Evolutionary conservation across 148 eudicot genomes (phyloP).

Genomic region (Silene latifolia): DNA sequence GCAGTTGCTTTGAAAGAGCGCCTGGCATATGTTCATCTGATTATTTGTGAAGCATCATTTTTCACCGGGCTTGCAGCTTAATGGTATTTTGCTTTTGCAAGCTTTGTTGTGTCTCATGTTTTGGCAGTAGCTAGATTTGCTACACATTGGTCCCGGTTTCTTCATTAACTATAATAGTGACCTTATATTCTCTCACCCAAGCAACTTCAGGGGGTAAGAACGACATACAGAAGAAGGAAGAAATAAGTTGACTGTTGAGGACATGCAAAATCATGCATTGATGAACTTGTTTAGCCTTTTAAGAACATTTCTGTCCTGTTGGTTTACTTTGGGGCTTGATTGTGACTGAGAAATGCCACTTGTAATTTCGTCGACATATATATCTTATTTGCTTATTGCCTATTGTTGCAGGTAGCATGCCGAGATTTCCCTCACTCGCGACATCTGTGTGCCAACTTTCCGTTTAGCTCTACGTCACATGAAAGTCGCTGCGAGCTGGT

Average conservation of each 20-base stretch:
- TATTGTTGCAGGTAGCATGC: slow-evolving; percentile 74
- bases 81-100: slow-evolving; percentile 9
- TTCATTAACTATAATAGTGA: neutral
- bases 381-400: slow-evolving; percentile 8
- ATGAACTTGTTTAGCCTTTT: neutral
- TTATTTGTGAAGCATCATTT: slow-evolving; percentile 13
- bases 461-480: slow-evolving; percentile 62
- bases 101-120: neutral
- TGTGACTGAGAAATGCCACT: neutral
- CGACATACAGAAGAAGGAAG: neutral
- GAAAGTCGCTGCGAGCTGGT: slow-evolving; percentile 60
- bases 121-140: neutral
- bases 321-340: neutral
- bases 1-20: slow-evolving; percentile 34
- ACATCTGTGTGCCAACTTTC: slow-evolving; percentile 79
- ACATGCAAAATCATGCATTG: neutral
- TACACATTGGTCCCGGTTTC: neutral
- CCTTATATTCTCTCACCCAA: neutral
- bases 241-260: neutral
- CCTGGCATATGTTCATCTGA: slow-evolving; percentile 24
- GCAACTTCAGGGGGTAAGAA: neutral
- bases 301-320: neutral
- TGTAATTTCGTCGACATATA: neutral
- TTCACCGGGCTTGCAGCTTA: slow-evolving; percentile 16
- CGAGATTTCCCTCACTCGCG: slow-evolving; percentile 98